Evolutionary conservation across 139 green algal genomes (phyloP).

Genomic region (Auxenochlorella pyrenoidosa): DNA sequence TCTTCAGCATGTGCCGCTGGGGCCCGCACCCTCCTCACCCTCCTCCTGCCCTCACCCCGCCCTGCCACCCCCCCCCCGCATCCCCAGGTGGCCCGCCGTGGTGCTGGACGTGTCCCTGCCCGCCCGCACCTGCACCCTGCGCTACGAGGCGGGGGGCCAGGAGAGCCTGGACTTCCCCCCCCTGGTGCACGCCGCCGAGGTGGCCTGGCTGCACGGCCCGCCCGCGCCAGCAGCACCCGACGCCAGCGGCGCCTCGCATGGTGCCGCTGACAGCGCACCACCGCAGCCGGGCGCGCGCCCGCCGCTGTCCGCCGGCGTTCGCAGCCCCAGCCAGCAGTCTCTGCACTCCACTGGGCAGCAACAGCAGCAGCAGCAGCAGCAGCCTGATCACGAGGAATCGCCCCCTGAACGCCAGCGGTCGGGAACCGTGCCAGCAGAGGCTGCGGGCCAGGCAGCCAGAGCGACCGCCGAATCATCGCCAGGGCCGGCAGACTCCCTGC

Average conservation of each 20-base stretch:
- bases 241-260: not conserved
- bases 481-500: not conserved
- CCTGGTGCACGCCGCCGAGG: slow-evolving; percentile 43
- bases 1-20: too few species aligned
- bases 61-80: too few species aligned
- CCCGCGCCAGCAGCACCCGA: not conserved
- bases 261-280: not conserved
- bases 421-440: not conserved
- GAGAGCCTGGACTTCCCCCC: slow-evolving; percentile 37
- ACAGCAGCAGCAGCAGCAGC: not conserved
- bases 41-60: too few species aligned
- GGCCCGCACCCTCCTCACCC: too few species aligned
- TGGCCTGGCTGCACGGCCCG: slow-evolving; percentile 47
- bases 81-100: slow-evolving; percentile 37
- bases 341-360: too few species aligned
- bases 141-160: slow-evolving; percentile 57
- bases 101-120: slow-evolving; percentile 20
- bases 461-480: too few species aligned
- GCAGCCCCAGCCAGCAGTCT: not conserved
- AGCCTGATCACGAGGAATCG: not conserved
- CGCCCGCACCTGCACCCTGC: slow-evolving; percentile 15
- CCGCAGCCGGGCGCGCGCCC: too few species aligned
- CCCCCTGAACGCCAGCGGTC: not conserved
- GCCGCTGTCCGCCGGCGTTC: not conserved
- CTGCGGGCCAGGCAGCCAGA: not conserved